phyloP scores from a whole-genome alignment of 2,329 filamentous ascomycete species.

The Sporothrix pallida region DNA sequence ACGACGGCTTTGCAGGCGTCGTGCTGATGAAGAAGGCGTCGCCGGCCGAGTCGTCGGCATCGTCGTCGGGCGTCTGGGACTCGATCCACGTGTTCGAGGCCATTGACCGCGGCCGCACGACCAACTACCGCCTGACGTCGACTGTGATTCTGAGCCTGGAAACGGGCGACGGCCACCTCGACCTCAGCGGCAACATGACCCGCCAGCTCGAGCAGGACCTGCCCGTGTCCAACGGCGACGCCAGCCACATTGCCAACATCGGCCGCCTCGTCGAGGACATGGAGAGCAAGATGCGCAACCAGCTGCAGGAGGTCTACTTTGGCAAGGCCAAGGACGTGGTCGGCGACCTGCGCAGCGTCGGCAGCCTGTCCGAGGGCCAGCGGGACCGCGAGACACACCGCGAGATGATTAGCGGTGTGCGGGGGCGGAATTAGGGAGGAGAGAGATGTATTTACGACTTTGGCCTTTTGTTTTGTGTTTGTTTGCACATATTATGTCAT shows the following conservation, averaged over 20 bases:
- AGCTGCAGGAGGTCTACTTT: conserved; percentile 98
- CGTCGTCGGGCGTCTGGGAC: conserved; percentile 85
- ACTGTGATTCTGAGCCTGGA: conserved; percentile 93
- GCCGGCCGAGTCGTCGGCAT: conserved; percentile 44
- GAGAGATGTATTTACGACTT: not conserved
- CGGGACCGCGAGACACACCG: conserved; percentile 83
- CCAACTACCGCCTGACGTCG: conserved; percentile 96
- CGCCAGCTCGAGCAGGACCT: conserved; percentile 93
- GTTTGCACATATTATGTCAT: not conserved
- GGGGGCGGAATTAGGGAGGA: conserved; percentile 39
- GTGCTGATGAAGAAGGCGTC: conserved; percentile 92
- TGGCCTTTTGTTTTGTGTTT: conserved; percentile 13
- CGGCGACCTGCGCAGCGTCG: conserved; percentile 87
- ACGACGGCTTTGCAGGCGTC: conserved; percentile 96
- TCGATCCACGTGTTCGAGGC: conserved; percentile 99
- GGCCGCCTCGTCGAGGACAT: conserved; percentile 96
- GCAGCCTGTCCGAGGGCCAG: conserved; percentile 81
- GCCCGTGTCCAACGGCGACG: conserved; percentile 79
- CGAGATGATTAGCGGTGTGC: conserved; percentile 78
- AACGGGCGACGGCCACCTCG: conserved; percentile 73
- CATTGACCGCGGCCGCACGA: conserved; percentile 85
- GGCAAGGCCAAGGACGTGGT: conserved; percentile 99
- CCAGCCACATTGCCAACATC: conserved; percentile 93
- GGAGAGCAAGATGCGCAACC: conserved; percentile 98
- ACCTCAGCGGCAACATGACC: conserved; percentile 97